Conservation (phyloP, 768 basidiomycete genomes). For the Kwoniella sp. region DNA sequence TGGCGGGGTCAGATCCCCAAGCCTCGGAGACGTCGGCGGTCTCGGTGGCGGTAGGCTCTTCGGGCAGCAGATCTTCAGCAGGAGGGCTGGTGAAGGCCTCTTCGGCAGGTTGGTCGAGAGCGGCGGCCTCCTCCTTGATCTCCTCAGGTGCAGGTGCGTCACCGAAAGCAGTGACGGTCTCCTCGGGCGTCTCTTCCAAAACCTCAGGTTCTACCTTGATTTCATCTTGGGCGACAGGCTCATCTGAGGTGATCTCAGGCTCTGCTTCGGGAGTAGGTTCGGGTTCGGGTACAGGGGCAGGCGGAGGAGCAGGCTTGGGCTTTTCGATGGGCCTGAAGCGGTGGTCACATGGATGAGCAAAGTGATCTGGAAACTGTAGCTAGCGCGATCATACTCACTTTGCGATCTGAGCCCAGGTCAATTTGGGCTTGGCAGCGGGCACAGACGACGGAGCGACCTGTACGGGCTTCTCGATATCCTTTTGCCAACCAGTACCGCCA, state of each 20-base stretch:
- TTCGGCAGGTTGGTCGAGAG: slow-evolving; percentile 13
- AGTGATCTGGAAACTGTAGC: background rate
- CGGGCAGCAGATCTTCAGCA: slow-evolving; percentile 11
- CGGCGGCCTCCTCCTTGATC: slow-evolving; percentile 28
- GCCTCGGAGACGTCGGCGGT: slow-evolving; percentile 14
- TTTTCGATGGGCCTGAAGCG: slow-evolving; percentile 41
- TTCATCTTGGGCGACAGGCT: slow-evolving; percentile 27
- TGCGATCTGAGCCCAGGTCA: slow-evolving; percentile 52
- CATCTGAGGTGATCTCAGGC: slow-evolving; percentile 30
- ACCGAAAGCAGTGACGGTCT: slow-evolving; percentile 25
- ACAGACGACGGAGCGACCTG: slow-evolving; percentile 30
- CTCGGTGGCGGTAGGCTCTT: slow-evolving; percentile 17
- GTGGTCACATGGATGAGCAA: background rate
- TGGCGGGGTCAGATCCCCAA: slow-evolving; percentile 38
- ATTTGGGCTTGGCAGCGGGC: slow-evolving; percentile 41
- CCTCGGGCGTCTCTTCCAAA: slow-evolving; percentile 17
- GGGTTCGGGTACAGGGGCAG: slow-evolving; percentile 17
- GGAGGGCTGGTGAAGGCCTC: slow-evolving; percentile 16
- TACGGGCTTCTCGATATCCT: slow-evolving; percentile 32
- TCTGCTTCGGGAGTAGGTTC: slow-evolving; percentile 17
- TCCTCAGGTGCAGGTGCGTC: slow-evolving; percentile 32
- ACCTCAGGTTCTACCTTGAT: slow-evolving; percentile 17
- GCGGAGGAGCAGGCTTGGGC: slow-evolving; percentile 44
- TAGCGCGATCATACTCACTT: slow-evolving; percentile 35
- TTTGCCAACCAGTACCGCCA: slow-evolving; percentile 31